phyloP scores from a whole-genome alignment of 306 rosid genomes.

The Abrus pulchellus region DNA sequence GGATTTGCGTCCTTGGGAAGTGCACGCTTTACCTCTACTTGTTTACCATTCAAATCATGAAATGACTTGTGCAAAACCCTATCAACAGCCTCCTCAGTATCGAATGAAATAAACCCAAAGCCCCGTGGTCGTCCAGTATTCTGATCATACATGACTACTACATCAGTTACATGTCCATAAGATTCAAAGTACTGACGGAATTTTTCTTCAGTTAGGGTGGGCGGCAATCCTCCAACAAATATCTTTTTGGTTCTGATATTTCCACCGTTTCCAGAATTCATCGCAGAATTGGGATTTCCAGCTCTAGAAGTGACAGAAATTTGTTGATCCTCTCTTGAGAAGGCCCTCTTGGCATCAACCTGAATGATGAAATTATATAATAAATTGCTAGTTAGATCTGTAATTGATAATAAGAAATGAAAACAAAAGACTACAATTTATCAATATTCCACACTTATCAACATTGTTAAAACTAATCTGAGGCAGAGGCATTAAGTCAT shows the following conservation, averaged over 20 bases:
- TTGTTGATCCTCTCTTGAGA: slow-evolving; percentile 98
- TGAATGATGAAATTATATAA: slow-evolving; percentile 57
- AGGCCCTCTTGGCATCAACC: slow-evolving; percentile 99
- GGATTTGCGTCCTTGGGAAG: slow-evolving; percentile 99
- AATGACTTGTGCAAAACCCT: slow-evolving; percentile 94
- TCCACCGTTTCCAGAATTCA: slow-evolving; percentile 84
- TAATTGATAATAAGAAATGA: slow-evolving; percentile 27
- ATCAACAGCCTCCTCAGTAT: slow-evolving; percentile 93
- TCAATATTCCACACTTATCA: slow-evolving; percentile 11
- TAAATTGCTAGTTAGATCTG: slow-evolving; percentile 18
- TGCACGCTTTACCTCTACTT: slow-evolving; percentile 99
- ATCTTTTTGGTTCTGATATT: slow-evolving; percentile 90
- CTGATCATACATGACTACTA: slow-evolving; percentile 97
- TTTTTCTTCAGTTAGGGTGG: slow-evolving; percentile 85
- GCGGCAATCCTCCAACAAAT: slow-evolving; percentile 97
- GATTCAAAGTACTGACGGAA: slow-evolving; percentile 88
- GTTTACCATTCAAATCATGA: slow-evolving; percentile 97
- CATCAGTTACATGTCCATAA: slow-evolving; percentile 91
- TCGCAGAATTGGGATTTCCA: slow-evolving; percentile 71
- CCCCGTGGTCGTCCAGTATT: slow-evolving; percentile 98
- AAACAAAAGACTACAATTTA: background rate
- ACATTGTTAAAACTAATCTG: slow-evolving; percentile 3
- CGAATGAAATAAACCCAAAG: slow-evolving; percentile 97
- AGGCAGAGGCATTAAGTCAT: background rate
- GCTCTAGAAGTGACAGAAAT: slow-evolving; percentile 71